Base-by-base conservation (phyloP, 169 alveolate species). In the Besnoitia besnoiti region DNA sequence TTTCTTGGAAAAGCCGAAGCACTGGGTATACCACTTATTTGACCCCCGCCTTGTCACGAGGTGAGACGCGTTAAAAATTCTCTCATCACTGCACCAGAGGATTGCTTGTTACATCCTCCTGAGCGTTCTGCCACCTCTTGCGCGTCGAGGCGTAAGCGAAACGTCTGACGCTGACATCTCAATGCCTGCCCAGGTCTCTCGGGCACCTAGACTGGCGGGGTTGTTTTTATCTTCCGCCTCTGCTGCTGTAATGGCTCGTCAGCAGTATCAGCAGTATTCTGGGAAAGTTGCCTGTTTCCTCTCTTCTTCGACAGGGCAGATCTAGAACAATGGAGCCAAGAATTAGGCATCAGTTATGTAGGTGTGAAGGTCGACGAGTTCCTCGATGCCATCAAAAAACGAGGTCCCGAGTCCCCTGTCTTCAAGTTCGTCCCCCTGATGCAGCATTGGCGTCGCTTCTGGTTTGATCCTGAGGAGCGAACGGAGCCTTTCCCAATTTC, bases 381-480 rank as follows among this genome's bases (percentile, higher is more conserved):
- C 90, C 89, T 95, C 50, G 91, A 85, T 47, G 96, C 95, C 33
- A 92, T 95, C 55, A 95, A 95, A 61, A 87, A 90, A 30, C 90
- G 97, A 46, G 97, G 97, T 4, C 96, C 97, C 44, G 95, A 91
- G 79, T 93, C 96, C n/a, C 97, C 97, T 8, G 96, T 95, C 14
- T 94, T 94, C 91, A 93, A 94, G 50, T 95, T 95, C 82, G 96
- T 95, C 82, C 97, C 97, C 2, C 93, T 95, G 46, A 95, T 95
- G 95, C 95, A 93, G 67, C 91, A 92, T 85, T 94, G 96, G 97
- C 85, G 95, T 27, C 90, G 94, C 40, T 95, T 85, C 85, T 95
- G 97, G 97, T 95, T 94, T 84, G 95, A 93, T 75, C 39, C 93
- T 7, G 93, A 55, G 50, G 95, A 92, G 42, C 93, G 96, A 62